Evolutionary conservation across 1,284 basidiomycete species (phyloP), one percentile per base, ranked within the genome.

Genomic region (Erythrobasidium hasegawianum): DNA sequence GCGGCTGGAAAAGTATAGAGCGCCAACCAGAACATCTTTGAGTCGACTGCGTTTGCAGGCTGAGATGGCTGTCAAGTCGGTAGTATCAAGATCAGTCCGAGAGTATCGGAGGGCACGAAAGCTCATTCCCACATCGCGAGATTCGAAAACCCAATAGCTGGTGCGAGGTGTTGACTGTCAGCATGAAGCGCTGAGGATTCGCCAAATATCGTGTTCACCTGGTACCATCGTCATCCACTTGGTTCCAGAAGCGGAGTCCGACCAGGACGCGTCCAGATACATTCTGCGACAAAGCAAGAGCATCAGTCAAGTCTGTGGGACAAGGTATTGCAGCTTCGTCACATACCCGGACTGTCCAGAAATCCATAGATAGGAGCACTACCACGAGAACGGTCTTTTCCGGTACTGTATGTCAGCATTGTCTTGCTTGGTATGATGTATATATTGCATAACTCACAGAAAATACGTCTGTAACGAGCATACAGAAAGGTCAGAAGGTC

Each of bases 151-250:
- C 68, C 68, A 69, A 41, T 69, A 69, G 64, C 62, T 66, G 18
- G 20, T 13, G 49, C 16, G 24, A 9, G 56, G 2, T 20, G 10
- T 20, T 13, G 54, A 20, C 4, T 5, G 11, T 33, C 33, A 33
- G 33, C 33, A 33, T 33, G 33, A 5, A n/a, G 5, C 11, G 11
- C 33, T 5, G 4, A 33, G 11, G 18, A 41, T 59, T 50, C 69
- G 49, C 27, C 72, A 72, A 59, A 67, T 71, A 2, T 70, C 69
- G 22, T 62, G 89, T 79, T 95, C 92, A 73, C 75, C 88, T 91
- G 76, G 94, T 90, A 1, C 93, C 93, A 72, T 96, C 91, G 62
- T 95, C 92, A 73, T 96, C 91, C 13, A 97, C 91, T 78, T 96
- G 92, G 76, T 96, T 97, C 93, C 93, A 97, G 76, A 93, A 97